phyloP scores from a whole-genome alignment of 495 filamentous ascomycete species.

The Aspergillus hancockii region DNA sequence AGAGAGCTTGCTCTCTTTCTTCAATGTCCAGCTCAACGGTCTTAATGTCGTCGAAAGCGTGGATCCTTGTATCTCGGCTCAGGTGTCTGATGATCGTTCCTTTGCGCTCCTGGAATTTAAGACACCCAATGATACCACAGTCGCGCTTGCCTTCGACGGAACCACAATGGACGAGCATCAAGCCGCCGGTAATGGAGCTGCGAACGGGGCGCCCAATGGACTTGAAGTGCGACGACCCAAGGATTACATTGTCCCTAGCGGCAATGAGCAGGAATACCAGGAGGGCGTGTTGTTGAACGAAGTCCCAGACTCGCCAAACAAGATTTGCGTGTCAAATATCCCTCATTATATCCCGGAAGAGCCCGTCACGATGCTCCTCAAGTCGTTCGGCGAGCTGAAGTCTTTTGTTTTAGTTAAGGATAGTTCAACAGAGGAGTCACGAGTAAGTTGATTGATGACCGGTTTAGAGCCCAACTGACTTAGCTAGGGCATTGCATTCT shows the following conservation, averaged over 20 bases:
- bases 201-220: conserved; percentile 58
- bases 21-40: conserved; percentile 94
- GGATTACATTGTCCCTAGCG: conserved; percentile 93
- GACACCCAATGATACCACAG: conserved; percentile 80
- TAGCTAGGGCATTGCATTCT: conserved; percentile 88
- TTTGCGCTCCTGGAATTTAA: conserved; percentile 94
- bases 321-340: conserved; percentile 89
- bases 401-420: conserved; percentile 92
- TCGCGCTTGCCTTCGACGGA: conserved; percentile 87
- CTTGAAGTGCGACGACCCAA: conserved; percentile 87
- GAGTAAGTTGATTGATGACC: conserved; percentile 58
- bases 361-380: conserved; percentile 84
- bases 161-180: conserved; percentile 80
- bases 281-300: conserved; percentile 76
- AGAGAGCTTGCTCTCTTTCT: conserved; percentile 76
- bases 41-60: conserved; percentile 82
- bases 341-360: conserved; percentile 85
- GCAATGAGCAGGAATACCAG: conserved; percentile 68
- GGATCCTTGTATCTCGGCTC: conserved; percentile 85
- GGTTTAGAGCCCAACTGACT: conserved; percentile 20
- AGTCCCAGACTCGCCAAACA: conserved; percentile 90
- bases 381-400: conserved; percentile 90
- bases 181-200: conserved; percentile 50
- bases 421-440: conserved; percentile 77
- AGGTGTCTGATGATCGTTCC: conserved; percentile 71